Evolutionary conservation across 495 filamentous ascomycete genomes (phyloP).

Genomic region (Neurospora intermedia): DNA sequence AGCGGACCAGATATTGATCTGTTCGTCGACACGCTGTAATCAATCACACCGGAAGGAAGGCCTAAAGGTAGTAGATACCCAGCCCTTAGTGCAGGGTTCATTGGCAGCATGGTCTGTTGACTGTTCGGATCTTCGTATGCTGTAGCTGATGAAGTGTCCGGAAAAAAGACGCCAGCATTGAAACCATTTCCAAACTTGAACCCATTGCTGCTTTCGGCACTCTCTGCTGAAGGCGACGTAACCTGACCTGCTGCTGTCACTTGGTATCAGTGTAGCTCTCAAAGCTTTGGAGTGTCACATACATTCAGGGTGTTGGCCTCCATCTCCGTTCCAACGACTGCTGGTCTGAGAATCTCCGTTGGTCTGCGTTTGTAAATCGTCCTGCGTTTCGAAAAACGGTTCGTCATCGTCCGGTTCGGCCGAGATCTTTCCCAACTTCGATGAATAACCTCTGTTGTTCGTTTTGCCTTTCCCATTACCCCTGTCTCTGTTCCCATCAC

Average conservation of each 20-base stretch:
- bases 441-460: neutral
- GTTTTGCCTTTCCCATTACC: slow-evolving; percentile 1
- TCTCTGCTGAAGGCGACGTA: neutral
- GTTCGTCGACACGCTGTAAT: neutral
- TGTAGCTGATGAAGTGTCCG: neutral
- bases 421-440: neutral
- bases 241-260: neutral
- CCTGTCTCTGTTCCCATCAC: neutral
- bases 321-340: neutral
- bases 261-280: neutral
- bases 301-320: neutral
- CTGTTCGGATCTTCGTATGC: neutral
- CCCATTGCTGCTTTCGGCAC: neutral
- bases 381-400: neutral
- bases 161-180: neutral
- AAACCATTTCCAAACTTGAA: neutral
- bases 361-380: neutral
- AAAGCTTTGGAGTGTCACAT: neutral
- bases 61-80: neutral
- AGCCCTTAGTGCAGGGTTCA: neutral
- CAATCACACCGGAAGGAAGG: neutral
- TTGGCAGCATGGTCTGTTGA: neutral
- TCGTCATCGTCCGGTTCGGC: neutral
- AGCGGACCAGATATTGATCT: neutral
- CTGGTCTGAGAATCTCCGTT: neutral